Conservation (phyloP, 306 rosid genomes). For the Senna siamea region DNA sequence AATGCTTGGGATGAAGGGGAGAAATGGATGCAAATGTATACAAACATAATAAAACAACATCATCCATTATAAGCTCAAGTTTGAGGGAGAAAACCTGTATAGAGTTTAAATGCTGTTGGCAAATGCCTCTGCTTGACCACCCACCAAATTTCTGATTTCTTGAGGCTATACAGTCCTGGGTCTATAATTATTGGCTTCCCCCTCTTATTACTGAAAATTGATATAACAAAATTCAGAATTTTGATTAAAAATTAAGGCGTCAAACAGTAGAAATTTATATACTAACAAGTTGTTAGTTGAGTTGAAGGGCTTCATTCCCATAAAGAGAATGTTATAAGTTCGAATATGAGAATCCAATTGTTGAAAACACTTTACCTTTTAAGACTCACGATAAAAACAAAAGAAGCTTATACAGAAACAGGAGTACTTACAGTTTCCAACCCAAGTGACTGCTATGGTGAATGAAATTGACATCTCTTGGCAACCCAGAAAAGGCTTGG, state of each 20-base stretch:
- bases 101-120: slow-evolving; percentile 89
- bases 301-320: too few species aligned
- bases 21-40: slow-evolving; percentile 13
- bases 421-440: slow-evolving; percentile 71
- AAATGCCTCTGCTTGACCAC: slow-evolving; percentile 72
- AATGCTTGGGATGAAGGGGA: background rate
- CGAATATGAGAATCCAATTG: too few species aligned
- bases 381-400: too few species aligned
- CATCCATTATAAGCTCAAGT: background rate
- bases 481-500: slow-evolving; percentile 72
- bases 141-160: slow-evolving; percentile 96
- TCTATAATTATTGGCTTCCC: slow-evolving; percentile 86
- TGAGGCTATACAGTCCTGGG: slow-evolving; percentile 78
- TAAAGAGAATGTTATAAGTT: too few species aligned
- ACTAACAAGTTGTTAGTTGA: too few species aligned
- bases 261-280: slow-evolving; percentile 10
- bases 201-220: slow-evolving; percentile 74
- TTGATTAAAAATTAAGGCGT: background rate
- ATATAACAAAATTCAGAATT: slow-evolving; percentile 6
- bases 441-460: slow-evolving; percentile 88
- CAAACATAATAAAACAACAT: too few species aligned
- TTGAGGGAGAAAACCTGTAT: slow-evolving; percentile 65
- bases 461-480: slow-evolving; percentile 78
- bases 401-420: background rate
- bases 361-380: too few species aligned